Conservation (phyloP, 768 basidiomycete genomes). For the Trichaptum fuscoviolaceum region DNA sequence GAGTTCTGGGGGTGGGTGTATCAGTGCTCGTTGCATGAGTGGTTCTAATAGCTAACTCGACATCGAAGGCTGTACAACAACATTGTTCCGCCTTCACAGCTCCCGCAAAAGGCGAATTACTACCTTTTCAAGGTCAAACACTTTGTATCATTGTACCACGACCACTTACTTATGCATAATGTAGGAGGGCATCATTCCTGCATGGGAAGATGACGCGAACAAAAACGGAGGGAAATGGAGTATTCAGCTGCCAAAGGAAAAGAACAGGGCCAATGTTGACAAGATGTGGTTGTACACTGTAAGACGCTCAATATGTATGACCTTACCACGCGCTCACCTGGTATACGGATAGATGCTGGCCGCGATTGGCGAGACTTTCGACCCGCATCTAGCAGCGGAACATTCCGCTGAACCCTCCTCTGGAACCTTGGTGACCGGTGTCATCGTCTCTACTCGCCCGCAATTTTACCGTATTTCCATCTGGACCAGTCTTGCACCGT, state of each 20-base stretch:
- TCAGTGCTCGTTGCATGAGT: slow-evolving; percentile 4
- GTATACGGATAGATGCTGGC: slow-evolving; percentile 79
- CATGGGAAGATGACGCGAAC: slow-evolving; percentile 97
- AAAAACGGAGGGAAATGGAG: slow-evolving; percentile 98
- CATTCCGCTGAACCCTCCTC: slow-evolving; percentile 34
- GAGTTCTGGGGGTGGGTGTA: slow-evolving; percentile 94
- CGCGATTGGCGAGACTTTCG: slow-evolving; percentile 98
- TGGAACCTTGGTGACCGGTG: slow-evolving; percentile 61
- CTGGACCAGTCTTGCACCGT: slow-evolving; percentile 89
- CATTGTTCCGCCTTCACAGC: slow-evolving; percentile 89
- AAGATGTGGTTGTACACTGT: slow-evolving; percentile 99
- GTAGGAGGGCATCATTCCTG: slow-evolving; percentile 92
- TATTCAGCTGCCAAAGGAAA: slow-evolving; percentile 94
- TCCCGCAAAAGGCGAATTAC: slow-evolving; percentile 97
- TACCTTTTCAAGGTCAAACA: slow-evolving; percentile 90
- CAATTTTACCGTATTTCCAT: slow-evolving; percentile 96
- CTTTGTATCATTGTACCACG: background rate
- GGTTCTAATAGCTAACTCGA: slow-evolving; percentile 16
- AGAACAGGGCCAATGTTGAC: slow-evolving; percentile 79
- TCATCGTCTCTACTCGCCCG: slow-evolving; percentile 91
- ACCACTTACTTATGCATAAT: slow-evolving; percentile 9
- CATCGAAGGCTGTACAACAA: slow-evolving; percentile 81
- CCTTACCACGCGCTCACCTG: slow-evolving; percentile 7
- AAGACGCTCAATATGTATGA: slow-evolving; percentile 13
- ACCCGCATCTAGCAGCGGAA: slow-evolving; percentile 62